Conservation (phyloP, 1,284 basidiomycete species). For the Ceratobasidium sp. region DNA sequence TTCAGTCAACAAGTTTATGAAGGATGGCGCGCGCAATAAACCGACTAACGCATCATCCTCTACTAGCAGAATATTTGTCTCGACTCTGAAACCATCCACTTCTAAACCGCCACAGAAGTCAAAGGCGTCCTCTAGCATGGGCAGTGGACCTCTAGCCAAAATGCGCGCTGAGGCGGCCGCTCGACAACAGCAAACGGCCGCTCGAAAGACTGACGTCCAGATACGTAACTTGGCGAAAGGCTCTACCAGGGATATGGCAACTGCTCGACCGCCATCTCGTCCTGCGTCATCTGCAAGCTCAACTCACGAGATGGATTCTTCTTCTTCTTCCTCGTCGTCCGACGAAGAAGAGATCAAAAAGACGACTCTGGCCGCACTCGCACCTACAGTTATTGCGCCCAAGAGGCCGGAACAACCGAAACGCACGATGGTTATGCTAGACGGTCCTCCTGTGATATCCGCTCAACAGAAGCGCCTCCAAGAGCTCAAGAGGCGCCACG, state of each 20-base stretch:
- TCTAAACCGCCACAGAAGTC: slow-evolving; percentile 45
- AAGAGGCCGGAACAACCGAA: slow-evolving; percentile 38
- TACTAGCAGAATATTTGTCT: slow-evolving; percentile 12
- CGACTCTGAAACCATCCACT: slow-evolving; percentile 19
- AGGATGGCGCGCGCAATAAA: slow-evolving; percentile 15
- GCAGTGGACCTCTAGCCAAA: slow-evolving; percentile 14
- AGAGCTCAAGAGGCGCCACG: slow-evolving; percentile 20
- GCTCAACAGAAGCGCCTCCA: slow-evolving; percentile 25
- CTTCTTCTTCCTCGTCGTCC: slow-evolving; percentile 17
- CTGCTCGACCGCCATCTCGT: slow-evolving; percentile 51
- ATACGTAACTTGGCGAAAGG: slow-evolving; percentile 29
- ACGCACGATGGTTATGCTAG: slow-evolving; percentile 37
- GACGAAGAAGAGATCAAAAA: slow-evolving; percentile 38
- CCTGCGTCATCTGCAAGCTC: slow-evolving; percentile 53
- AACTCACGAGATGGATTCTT: slow-evolving; percentile 18
- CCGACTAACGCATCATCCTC: slow-evolving; percentile 18
- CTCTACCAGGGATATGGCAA: slow-evolving; percentile 38
- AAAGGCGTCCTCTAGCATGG: slow-evolving; percentile 24
- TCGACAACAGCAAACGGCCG: slow-evolving; percentile 31
- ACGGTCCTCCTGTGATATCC: slow-evolving; percentile 27
- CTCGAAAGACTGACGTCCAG: slow-evolving; percentile 29
- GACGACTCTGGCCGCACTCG: slow-evolving; percentile 23
- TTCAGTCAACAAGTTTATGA: slow-evolving; percentile 14
- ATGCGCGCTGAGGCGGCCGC: slow-evolving; percentile 26
- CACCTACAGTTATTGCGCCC: slow-evolving; percentile 21